phyloP scores from a whole-genome alignment of 2,329 filamentous ascomycete species.

The Claviceps sp. region DNA sequence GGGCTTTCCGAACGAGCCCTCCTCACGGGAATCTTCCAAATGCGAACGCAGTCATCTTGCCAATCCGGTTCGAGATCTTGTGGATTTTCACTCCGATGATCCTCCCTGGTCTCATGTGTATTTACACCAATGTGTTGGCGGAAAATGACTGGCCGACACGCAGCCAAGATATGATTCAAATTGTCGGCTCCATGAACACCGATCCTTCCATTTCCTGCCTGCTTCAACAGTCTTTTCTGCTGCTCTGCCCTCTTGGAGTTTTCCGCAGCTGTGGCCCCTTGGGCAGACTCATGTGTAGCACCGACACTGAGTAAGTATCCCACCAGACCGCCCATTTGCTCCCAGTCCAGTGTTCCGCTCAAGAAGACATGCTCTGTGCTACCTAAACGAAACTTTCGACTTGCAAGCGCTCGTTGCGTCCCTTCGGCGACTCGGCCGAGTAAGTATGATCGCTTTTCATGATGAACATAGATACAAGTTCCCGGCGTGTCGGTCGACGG shows the following conservation, averaged over 20 bases:
- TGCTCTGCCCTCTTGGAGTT: slow-evolving; percentile 28
- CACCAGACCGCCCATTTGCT: slow-evolving; percentile 64
- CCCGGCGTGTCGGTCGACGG: slow-evolving; percentile 83
- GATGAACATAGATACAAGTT: slow-evolving; percentile 63
- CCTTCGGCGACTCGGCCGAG: slow-evolving; percentile 78
- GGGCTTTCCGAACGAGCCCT: slow-evolving; percentile 20
- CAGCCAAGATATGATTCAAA: slow-evolving; percentile 66
- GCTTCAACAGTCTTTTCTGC: slow-evolving; percentile 17
- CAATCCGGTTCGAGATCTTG: slow-evolving; percentile 45
- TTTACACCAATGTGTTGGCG: slow-evolving; percentile 66
- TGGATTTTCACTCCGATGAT: slow-evolving; percentile 20
- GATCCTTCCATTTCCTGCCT: slow-evolving; percentile 24
- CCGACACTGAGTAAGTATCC: slow-evolving; percentile 78
- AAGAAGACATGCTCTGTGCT: slow-evolving; percentile 70
- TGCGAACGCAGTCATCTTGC: slow-evolving; percentile 61
- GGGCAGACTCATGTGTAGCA: slow-evolving; percentile 42
- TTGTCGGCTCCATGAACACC: slow-evolving; percentile 73
- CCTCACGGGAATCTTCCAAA: slow-evolving; percentile 62
- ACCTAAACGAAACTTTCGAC: slow-evolving; percentile 50
- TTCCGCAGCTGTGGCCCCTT: slow-evolving; percentile 24
- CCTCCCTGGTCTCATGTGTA: slow-evolving; percentile 50
- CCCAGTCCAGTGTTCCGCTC: slow-evolving; percentile 65
- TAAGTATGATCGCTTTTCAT: slow-evolving; percentile 70
- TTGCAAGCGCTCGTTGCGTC: slow-evolving; percentile 61
- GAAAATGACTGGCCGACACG: slow-evolving; percentile 73